Evolutionary conservation across 2,329 filamentous ascomycete species (phyloP).

Genomic region (Chaetomiaceae sp.): DNA sequence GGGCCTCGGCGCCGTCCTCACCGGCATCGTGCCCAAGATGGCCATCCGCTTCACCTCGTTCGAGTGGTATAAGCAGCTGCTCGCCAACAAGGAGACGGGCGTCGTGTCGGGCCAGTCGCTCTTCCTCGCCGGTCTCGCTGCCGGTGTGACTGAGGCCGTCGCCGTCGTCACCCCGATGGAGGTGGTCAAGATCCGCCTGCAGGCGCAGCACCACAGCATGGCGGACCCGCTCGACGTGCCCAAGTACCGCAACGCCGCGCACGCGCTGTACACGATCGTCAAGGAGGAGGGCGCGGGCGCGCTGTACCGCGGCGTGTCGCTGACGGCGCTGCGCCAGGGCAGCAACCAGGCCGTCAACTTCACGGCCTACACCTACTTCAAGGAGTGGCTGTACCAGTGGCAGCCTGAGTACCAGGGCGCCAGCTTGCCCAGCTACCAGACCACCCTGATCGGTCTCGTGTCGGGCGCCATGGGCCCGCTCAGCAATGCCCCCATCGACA

Average conservation of each 20-base stretch:
- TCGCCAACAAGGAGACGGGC: conserved; percentile 65
- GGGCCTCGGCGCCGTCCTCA: conserved; percentile 92
- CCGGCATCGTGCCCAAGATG: conserved; percentile 98
- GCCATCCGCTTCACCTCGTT: conserved; percentile 98
- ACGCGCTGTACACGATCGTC: conserved; percentile 78
- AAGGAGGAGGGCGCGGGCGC: conserved; percentile 85
- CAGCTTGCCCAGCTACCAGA: conserved; percentile 81
- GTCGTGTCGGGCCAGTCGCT: conserved; percentile 66
- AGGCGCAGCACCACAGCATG: conserved; percentile 97
- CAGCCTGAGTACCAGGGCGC: conserved; percentile 63
- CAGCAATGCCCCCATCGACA: conserved; percentile 96
- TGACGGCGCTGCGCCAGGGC: conserved; percentile 90
- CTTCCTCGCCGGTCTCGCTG: conserved; percentile 70
- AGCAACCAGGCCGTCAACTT: conserved; percentile 99
- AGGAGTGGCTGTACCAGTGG: conserved; percentile 65
- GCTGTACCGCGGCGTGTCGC: conserved; percentile 85
- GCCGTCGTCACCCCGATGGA: conserved; percentile 98
- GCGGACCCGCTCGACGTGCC: conserved; percentile 92
- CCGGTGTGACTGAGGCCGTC: conserved; percentile 94
- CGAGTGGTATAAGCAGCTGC: conserved; percentile 84
- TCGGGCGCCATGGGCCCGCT: conserved; percentile 93
- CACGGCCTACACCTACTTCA: conserved; percentile 94
- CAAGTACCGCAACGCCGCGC: conserved; percentile 93
- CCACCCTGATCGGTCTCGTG: conserved; percentile 83
- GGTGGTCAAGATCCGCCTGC: conserved; percentile 96